These are phyloP conservation scores for Ceratocystis lukuohia DNA, from an alignment of 2,329 filamentous ascomycete species.

Conservation along the genomic window DNA sequence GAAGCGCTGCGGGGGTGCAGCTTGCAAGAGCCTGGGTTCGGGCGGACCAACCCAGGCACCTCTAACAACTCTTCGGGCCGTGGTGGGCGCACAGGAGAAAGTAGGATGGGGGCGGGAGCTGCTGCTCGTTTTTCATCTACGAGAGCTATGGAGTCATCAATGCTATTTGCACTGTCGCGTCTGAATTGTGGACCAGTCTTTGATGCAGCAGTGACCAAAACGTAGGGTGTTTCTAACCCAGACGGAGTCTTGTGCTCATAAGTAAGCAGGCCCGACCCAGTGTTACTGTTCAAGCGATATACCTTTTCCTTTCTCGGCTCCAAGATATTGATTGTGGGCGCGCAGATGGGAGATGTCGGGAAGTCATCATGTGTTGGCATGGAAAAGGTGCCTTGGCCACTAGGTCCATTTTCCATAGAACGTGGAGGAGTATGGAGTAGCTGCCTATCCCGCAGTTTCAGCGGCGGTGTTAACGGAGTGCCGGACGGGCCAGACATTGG, in stretches of 20 bases:
- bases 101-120: background rate
- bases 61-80: constrained; percentile 12
- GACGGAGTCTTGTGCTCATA: background rate
- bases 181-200: background rate
- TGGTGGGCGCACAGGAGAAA: constrained; percentile 9
- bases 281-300: background rate
- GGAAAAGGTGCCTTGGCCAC: constrained; percentile 14
- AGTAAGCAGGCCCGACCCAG: background rate
- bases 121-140: background rate
- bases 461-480: constrained; percentile 11
- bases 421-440: constrained; percentile 14
- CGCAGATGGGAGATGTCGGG: constrained; percentile 15
- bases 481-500: constrained; percentile 4
- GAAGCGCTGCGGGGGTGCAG: constrained; percentile 14
- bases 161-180: constrained; percentile 6
- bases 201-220: background rate
- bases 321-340: constrained; percentile 10
- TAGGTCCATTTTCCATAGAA: constrained; percentile 14
- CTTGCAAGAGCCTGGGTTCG: constrained; percentile 6
- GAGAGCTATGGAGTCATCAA: background rate
- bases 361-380: constrained; percentile 3
- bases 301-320: constrained; percentile 15
- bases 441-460: constrained; percentile 14
- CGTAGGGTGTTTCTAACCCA: background rate
- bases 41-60: constrained; percentile 11